phyloP scores from a whole-genome alignment of 1,284 basidiomycete species.

The Ganoderma leucocontextum region DNA sequence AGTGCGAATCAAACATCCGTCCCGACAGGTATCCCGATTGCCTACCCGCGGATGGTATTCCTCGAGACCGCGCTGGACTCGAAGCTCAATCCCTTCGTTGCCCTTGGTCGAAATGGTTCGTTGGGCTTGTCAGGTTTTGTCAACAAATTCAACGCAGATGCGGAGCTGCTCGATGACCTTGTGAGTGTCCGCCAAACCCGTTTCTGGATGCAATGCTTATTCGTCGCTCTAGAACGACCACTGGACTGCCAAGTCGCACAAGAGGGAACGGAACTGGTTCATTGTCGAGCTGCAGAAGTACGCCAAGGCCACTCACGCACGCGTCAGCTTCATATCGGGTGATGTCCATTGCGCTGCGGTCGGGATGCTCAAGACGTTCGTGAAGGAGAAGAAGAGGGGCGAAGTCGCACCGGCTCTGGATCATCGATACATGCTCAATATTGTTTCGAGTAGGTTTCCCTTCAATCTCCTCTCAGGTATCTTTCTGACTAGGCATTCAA shows the following conservation, averaged over 20 bases:
- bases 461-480: not conserved
- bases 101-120: conserved; percentile 69
- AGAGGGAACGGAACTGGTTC: conserved; percentile 92
- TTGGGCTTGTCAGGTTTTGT: conserved; percentile 82
- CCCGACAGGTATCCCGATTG: conserved; percentile 72
- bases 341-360: conserved; percentile 93
- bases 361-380: conserved; percentile 76
- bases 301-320: conserved; percentile 65
- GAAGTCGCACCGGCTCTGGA: conserved; percentile 66
- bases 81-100: conserved; percentile 84
- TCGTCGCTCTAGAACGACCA: conserved; percentile 74
- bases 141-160: conserved; percentile 92
- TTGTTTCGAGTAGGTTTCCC: conserved; percentile 68
- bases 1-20: not conserved
- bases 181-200: conserved; percentile 47
- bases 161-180: conserved; percentile 92
- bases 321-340: conserved; percentile 88
- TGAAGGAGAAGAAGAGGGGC: conserved; percentile 54
- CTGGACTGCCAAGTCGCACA: conserved; percentile 87
- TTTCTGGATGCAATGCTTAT: not conserved
- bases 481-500: conserved; percentile 20
- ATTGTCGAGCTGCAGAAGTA: conserved; percentile 81
- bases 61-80: conserved; percentile 80
- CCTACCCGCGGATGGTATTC: conserved; percentile 94
- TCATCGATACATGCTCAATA: conserved; percentile 88